Evolutionary conservation across 2,329 filamentous ascomycete genomes (phyloP).

Genomic region (Didymella glomerata): DNA sequence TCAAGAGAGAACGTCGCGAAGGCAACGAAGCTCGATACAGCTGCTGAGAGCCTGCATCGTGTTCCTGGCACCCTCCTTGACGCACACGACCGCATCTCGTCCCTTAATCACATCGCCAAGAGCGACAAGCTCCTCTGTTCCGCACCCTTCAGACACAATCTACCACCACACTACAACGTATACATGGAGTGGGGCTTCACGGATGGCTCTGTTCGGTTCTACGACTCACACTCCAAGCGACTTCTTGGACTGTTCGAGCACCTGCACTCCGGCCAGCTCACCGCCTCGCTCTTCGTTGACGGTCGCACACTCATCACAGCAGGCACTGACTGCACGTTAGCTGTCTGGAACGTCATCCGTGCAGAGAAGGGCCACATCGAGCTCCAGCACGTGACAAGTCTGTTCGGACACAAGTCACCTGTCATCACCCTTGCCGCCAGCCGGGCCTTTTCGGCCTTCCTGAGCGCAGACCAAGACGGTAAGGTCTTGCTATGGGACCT

Average conservation of each 20-base stretch:
- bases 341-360: slow-evolving; percentile 77
- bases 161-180: slow-evolving; percentile 86
- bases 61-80: slow-evolving; percentile 79
- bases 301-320: slow-evolving; percentile 90
- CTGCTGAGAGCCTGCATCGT: slow-evolving; percentile 77
- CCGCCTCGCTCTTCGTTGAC: slow-evolving; percentile 83
- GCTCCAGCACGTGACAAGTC: slow-evolving; percentile 76
- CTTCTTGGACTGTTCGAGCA: slow-evolving; percentile 91
- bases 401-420: slow-evolving; percentile 89
- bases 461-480: slow-evolving; percentile 84
- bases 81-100: slow-evolving; percentile 80
- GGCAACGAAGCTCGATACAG: slow-evolving; percentile 76
- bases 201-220: slow-evolving; percentile 92
- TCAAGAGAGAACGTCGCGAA: slow-evolving; percentile 73
- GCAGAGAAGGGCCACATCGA: slow-evolving; percentile 73
- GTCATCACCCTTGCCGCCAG: slow-evolving; percentile 85
- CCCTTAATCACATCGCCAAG: slow-evolving; percentile 79
- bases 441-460: slow-evolving; percentile 84
- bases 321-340: slow-evolving; percentile 90
- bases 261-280: slow-evolving; percentile 88
- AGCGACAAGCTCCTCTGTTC: slow-evolving; percentile 84
- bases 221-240: slow-evolving; percentile 81
- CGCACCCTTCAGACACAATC: slow-evolving; percentile 83
- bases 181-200: slow-evolving; percentile 97
- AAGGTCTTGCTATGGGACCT: slow-evolving; percentile 92